Base-by-base conservation (phyloP, 495 filamentous ascomycete genomes). In the Astrocystis sublimbata region DNA sequence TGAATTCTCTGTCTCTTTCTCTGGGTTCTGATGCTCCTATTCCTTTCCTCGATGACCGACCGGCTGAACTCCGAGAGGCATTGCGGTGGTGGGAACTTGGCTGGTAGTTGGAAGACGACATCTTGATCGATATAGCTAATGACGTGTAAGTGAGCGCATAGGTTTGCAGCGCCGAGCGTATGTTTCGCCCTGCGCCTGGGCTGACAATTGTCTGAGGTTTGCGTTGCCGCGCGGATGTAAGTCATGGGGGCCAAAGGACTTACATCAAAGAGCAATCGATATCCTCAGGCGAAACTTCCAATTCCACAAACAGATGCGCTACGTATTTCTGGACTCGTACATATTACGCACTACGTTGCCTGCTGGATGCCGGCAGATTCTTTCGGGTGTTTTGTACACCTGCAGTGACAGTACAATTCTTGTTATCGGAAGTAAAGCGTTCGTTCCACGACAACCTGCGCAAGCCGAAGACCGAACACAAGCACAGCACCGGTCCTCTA, bases 21-120 rank as follows among this genome's bases (percentile, higher is more conserved):
- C 73, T 76, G 63, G 73, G 69, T 58, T 79, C 73, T 46, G 78
- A 71, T 17, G 73, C 62, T 33, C 60, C 65, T 38, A 67, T 70
- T 61, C 71, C 77, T 60, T 73, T 76, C 62, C 66, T 76, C 49
- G 73, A 74, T 46, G 78, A 80, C 63, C 73, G 76, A 38, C 66
- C 77, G 68, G 74, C 75, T 59, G 86, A 85, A 58, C 79, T 79
- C 59, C 79, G 78, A 53, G 89, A 89, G 36, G 78, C 69, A 65
- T 87, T 85, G 66, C 85, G 86, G 70, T 85, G 82, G 75, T 85
- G 81, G 52, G 84, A 79, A 64, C 63, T 67, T 63, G 68, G 56
- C 68, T 66, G 65, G 43, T 71, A 73, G 60, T 71, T 75, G 59
- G 78, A 69, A 66, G 72, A 73, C 56, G 79, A 79, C 79, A 81